Evolutionary conservation across 208 protist species (phyloP), one percentile per base, ranked within the genome.

Genomic region (Leishmania tropica): DNA sequence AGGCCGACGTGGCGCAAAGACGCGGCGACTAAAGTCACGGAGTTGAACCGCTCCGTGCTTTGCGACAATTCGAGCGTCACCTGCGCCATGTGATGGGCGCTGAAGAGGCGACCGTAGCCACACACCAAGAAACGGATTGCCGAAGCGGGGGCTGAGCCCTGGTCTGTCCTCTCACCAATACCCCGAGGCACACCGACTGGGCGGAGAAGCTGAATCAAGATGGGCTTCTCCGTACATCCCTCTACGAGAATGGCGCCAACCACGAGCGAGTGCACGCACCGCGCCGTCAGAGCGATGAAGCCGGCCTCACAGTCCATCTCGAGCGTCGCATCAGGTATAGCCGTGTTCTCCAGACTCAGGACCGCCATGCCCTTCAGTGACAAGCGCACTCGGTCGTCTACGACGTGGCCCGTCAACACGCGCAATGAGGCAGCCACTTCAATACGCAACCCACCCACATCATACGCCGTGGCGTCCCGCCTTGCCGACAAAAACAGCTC

Each of bases 61-160:
- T 75, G 48, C 10, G 77, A 71, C 17, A 87, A 6, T 68, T 89
- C 86, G 17, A 87, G 72, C 64, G 79, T 78, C 11, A 86, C 78
- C 8, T 75, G 78, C 3, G 74, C 72, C 40, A 11, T 19, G 31
- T 80, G 83, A 51, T 76, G 8, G 0, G 19, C 10, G 1, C 83
- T 67, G 31, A 86, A 86, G 56, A 82, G 15, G 53, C 72, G 42
- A 0, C 62, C 73, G 21, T 70, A 54, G 3, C 83, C 83, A 1
- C 62, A 62, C 37, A 80, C 21, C 8, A 86, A 40, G 5, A 86
- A 37, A 2, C 75, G 83, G 4, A 80, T 67, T 53, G 64, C 37
- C 15, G 78, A 45, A 2, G 51, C 37, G 51, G 42, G 19, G 72
- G 7, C 7, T 21, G 47, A 68, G 21, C 47, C 56, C 28, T 28